phyloP scores from a whole-genome alignment of 108 stramenopile species.

The Fragilariopsis cylindrus region DNA sequence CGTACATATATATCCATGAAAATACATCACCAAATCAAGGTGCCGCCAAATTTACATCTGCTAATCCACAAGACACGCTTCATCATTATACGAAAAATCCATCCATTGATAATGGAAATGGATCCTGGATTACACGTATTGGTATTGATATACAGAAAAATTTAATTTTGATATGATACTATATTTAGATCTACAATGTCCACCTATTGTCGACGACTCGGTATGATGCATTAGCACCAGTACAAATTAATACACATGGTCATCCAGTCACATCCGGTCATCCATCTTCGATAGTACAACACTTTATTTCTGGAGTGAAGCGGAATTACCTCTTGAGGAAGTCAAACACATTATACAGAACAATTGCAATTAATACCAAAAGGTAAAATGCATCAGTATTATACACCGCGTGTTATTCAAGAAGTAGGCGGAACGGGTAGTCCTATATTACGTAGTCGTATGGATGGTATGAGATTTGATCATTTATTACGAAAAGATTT shows the following conservation, averaged over 20 bases:
- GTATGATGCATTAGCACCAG: constrained; percentile 37
- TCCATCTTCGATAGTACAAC: constrained; percentile 21
- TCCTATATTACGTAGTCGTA: background rate
- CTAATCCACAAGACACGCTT: constrained; percentile 18
- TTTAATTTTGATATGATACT: constrained; percentile 38
- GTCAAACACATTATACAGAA: constrained; percentile 40
- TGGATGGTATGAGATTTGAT: background rate
- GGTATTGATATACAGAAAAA: background rate
- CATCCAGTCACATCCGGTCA: constrained; percentile 44
- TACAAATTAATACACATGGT: constrained; percentile 36
- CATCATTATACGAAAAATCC: constrained; percentile 5
- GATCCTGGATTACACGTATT: background rate
- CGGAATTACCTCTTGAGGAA: constrained; percentile 30
- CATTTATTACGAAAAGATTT: constrained; percentile 12
- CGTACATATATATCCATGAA: constrained; percentile 16
- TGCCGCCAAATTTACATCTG: constrained; percentile 7
- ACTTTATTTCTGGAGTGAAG: constrained; percentile 46
- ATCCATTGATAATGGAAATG: background rate
- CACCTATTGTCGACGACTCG: constrained; percentile 21
- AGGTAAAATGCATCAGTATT: constrained; percentile 36
- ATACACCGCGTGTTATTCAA: constrained; percentile 19
- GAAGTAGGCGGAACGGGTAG: constrained; percentile 8
- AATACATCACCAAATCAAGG: background rate
- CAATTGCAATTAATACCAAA: constrained; percentile 21
- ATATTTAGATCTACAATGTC: constrained; percentile 42